These are phyloP conservation scores for Dactylellina haptotyla DNA, from an alignment of 2,329 filamentous ascomycete genomes.

Conservation along the genomic window DNA sequence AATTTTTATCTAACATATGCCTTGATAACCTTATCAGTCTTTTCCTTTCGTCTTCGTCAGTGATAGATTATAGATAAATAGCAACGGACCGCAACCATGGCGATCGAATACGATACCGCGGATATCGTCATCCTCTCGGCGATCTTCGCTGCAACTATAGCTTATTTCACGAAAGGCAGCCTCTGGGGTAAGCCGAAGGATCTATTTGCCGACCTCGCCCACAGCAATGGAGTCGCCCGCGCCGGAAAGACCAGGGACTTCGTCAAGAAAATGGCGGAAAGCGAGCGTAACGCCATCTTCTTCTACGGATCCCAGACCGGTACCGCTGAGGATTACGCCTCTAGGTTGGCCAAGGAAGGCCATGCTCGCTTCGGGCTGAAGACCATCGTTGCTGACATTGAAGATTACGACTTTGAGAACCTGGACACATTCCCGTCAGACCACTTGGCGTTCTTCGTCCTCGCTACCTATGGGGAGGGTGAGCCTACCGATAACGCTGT, in stretches of 20 bases:
- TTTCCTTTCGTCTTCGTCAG: not conserved
- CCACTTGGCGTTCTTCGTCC: conserved; percentile 92
- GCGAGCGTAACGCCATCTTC: conserved; percentile 94
- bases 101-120: conserved; percentile 87
- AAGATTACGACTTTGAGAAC: conserved; percentile 97
- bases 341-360: conserved; percentile 93
- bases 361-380: conserved; percentile 95
- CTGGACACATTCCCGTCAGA: conserved; percentile 87
- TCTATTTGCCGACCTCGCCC: conserved; percentile 80
- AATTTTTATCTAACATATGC: too few species aligned
- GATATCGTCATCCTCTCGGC: conserved; percentile 90
- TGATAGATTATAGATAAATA: too few species aligned
- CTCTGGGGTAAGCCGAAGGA: conserved; percentile 91
- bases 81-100: conserved; percentile 70
- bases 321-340: conserved; percentile 97
- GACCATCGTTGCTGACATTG: conserved; percentile 97
- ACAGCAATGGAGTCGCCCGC: conserved; percentile 70
- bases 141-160: conserved; percentile 84
- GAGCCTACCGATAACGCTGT: conserved; percentile 99
- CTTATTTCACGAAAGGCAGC: conserved; percentile 97
- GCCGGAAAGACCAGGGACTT: conserved; percentile 89
- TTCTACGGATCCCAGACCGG: conserved; percentile 99
- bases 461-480: conserved; percentile 97
- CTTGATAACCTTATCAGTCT: not conserved
- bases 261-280: conserved; percentile 93